A percentile compares a stretch with the other conserved stretches of the same genome.
phyloP scores from a whole-genome alignment of 2,329 filamentous ascomycete species.

The Dichotomopilus funicola region DNA sequence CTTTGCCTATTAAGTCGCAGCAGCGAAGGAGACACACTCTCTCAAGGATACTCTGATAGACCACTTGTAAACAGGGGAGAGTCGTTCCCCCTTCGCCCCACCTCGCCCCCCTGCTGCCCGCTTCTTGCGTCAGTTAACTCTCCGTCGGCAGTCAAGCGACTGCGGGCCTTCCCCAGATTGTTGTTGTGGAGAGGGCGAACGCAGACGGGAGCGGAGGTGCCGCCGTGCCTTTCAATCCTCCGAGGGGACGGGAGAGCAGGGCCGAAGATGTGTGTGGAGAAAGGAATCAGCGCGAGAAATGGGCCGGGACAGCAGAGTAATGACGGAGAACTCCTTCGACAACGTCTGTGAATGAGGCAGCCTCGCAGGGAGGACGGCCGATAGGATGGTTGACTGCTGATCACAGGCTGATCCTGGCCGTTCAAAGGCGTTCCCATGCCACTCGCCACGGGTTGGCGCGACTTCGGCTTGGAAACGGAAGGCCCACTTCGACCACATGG shows the following conservation, averaged over 20 bases:
- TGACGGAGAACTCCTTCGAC: neutral
- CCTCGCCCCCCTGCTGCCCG: too few relatives aligned
- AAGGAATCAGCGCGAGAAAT: neutral
- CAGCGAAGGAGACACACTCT: too few relatives aligned
- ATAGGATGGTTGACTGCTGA: conserved; percentile 2
- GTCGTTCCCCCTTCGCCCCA: too few relatives aligned
- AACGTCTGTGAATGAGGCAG: too few relatives aligned
- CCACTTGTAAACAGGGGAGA: too few relatives aligned
- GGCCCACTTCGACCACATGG: conserved; percentile 13
- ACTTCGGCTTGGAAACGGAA: conserved; percentile 1
- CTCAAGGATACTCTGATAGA: too few relatives aligned
- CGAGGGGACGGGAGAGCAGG: conserved; percentile 1
- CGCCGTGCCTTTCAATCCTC: neutral
- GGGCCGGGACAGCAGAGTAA: conserved; percentile 17
- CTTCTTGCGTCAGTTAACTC: too few relatives aligned
- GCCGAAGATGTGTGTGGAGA: conserved; percentile 7
- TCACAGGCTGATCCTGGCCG: conserved; percentile 17
- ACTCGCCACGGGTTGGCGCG: conserved; percentile 2
- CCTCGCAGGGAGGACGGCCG: neutral
- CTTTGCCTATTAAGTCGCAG: too few relatives aligned
- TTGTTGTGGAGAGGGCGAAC: too few relatives aligned
- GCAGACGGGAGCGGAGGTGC: neutral
- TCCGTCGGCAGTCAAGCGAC: neutral
- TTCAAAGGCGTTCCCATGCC: conserved; percentile 15
- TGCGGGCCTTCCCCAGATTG: neutral